Evolutionary conservation across 2,329 filamentous ascomycete species (phyloP).

Genomic region (Lojkania enalia): DNA sequence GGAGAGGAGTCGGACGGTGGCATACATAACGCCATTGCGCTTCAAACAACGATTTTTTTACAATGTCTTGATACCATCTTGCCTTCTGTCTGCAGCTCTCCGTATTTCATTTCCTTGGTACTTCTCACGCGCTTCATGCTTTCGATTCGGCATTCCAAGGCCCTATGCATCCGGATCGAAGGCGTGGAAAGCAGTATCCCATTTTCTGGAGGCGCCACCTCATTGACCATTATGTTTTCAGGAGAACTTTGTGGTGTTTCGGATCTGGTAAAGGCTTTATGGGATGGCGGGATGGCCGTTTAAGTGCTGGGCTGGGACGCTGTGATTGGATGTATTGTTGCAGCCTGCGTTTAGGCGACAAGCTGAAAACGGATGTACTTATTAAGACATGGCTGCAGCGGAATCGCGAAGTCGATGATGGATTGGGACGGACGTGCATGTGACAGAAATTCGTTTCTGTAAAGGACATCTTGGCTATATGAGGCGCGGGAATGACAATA

Average conservation of each 20-base stretch:
- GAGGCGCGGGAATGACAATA: neutral
- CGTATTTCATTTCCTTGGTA: neutral
- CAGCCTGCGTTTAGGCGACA: neutral
- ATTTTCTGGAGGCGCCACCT: neutral
- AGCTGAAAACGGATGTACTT: neutral
- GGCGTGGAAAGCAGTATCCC: neutral
- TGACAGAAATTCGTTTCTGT: neutral
- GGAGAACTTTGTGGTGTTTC: neutral
- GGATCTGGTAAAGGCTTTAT: neutral
- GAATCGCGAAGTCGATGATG: neutral
- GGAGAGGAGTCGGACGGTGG: neutral
- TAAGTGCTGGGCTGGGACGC: conserved; percentile 3
- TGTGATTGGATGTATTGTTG: neutral
- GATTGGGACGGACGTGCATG: neutral
- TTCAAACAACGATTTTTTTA: neutral
- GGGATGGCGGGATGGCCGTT: conserved; percentile 1
- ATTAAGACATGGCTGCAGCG: neutral
- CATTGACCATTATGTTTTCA: neutral
- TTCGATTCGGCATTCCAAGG: neutral
- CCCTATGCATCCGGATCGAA: neutral
- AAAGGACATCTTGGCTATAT: neutral
- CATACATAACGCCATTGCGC: neutral
- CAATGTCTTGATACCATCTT: neutral
- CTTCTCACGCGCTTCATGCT: neutral
- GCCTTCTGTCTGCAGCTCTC: neutral